Evolutionary conservation across 345 rosid genomes (phyloP).

Genomic region (Hevea brasiliensis): DNA sequence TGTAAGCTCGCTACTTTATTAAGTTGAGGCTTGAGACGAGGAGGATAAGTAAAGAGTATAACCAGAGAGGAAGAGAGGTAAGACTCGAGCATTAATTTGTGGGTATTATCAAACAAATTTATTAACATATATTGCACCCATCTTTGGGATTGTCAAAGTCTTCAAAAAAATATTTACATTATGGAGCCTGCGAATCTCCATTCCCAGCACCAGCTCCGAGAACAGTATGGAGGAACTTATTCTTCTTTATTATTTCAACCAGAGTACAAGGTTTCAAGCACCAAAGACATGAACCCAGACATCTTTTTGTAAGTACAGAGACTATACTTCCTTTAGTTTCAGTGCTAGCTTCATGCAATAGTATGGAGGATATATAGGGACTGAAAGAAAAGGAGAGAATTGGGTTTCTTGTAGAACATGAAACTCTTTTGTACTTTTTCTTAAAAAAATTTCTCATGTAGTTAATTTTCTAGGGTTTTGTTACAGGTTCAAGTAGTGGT

Average conservation of each 20-base stretch:
- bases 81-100: no score
- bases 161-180: no score
- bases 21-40: not conserved
- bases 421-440: no score
- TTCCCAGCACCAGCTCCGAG: conserved; percentile 27
- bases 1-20: not conserved
- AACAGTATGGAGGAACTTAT: conserved; percentile 22
- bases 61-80: no score
- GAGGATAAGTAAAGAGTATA: not conserved
- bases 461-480: not conserved
- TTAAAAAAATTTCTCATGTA: not conserved
- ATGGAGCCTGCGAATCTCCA: conserved; percentile 41
- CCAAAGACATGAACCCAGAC: conserved; percentile 18
- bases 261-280: conserved; percentile 20
- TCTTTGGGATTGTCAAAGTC: conserved; percentile 7
- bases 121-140: not conserved
- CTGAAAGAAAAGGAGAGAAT: no score
- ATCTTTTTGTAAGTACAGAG: conserved; percentile 24
- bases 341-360: no score
- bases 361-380: no score
- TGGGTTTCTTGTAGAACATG: no score
- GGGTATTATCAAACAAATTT: not conserved
- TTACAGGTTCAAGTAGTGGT: no score
- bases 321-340: not conserved
- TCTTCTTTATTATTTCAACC: conserved; percentile 20